Percentiles rank a stretch among this genome's conserved stretches.
phyloP scores from a whole-genome alignment of 208 protist species.

The Zelonia costaricensis region DNA sequence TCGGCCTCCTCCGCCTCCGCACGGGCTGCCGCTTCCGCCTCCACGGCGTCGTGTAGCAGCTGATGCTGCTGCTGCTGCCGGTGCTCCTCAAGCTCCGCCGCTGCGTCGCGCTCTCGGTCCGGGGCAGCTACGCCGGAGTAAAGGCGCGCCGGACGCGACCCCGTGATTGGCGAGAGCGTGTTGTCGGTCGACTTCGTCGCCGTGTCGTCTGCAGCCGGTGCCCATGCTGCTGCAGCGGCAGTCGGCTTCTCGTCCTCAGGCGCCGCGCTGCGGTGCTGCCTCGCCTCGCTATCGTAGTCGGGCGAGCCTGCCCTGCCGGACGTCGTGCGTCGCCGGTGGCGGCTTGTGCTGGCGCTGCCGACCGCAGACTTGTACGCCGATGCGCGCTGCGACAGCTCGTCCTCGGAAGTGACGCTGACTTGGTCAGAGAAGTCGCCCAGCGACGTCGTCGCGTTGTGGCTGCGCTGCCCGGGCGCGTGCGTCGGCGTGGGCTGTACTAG shows the following conservation, averaged over 20 bases:
- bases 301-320: neutral
- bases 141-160: neutral
- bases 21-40: neutral
- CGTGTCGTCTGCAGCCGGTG: neutral
- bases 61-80: too few species aligned
- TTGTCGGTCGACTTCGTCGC: slow-evolving; percentile 3
- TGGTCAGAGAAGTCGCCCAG: slow-evolving; percentile 30
- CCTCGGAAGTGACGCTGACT: slow-evolving; percentile 74
- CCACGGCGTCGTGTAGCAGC: neutral
- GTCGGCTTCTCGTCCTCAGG: neutral
- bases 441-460: neutral
- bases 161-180: slow-evolving; percentile 21
- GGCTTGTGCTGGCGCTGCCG: slow-evolving; percentile 11
- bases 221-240: slow-evolving; percentile 1
- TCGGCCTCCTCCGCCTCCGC: neutral
- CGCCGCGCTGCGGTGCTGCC: slow-evolving; percentile 8
- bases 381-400: slow-evolving; percentile 42
- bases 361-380: slow-evolving; percentile 10
- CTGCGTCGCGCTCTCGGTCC: too few species aligned
- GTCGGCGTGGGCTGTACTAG: too few species aligned
- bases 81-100: too few species aligned
- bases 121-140: neutral
- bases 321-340: neutral
- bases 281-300: too few species aligned
- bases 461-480: slow-evolving; percentile 8